Evolutionary conservation across 2,329 filamentous ascomycete genomes (phyloP).

Genomic region (Aspergillus calidoustus): DNA sequence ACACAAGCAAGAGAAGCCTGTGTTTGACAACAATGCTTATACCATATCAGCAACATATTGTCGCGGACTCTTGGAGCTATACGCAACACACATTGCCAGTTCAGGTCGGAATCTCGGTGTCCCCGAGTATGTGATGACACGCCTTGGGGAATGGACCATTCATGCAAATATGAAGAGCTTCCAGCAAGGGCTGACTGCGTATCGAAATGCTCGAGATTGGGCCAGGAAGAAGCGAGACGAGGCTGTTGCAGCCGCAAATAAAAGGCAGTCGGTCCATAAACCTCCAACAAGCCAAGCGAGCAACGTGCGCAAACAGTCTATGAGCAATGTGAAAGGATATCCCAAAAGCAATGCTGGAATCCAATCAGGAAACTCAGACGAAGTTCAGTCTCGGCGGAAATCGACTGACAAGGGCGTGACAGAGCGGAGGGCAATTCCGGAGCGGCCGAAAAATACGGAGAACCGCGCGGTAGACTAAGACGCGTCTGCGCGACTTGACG

Average conservation of each 20-base stretch:
- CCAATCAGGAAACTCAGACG: no score
- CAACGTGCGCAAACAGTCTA: no score
- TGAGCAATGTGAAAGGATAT: no score
- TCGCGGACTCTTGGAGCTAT: not conserved
- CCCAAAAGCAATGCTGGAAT: no score
- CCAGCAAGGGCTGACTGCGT: not conserved
- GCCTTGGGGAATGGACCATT: not conserved
- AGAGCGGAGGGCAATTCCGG: not conserved
- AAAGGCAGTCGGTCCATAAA: no score
- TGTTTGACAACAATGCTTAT: not conserved
- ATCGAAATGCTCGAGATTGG: conserved; percentile 7
- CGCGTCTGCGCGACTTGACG: not conserved
- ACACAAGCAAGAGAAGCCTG: not conserved
- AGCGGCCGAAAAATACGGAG: not conserved
- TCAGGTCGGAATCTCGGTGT: no score
- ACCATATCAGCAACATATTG: not conserved
- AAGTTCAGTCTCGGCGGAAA: not conserved
- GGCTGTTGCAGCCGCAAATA: not conserved
- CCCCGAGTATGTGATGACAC: not conserved
- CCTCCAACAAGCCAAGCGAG: no score
- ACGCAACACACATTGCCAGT: not conserved
- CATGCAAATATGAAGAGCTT: not conserved
- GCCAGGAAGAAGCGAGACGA: not conserved
- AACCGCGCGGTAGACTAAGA: not conserved
- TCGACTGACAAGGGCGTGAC: not conserved